Base-by-base conservation (phyloP, 1,139 yeast species). In the Debaryomyces fabryi region DNA sequence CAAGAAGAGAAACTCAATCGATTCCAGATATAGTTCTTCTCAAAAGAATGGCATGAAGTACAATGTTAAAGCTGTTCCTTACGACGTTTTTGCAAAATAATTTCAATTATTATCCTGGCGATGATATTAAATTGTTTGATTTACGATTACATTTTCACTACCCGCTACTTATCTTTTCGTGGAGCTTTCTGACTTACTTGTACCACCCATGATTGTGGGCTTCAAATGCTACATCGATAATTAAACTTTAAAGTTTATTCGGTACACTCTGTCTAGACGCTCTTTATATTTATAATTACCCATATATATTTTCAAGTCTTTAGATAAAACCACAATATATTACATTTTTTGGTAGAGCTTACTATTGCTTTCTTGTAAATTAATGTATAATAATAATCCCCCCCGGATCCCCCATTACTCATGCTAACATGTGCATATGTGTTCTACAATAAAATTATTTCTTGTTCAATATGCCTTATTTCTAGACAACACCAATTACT, bases 11-110 rank as follows among this genome's bases (percentile, higher is more conserved):
- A 53, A 50, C 25, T 50, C 58, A 32, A 47, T 52, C 38, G 61
- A 60, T 51, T 46, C 64, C 46, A 54, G 64, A 59, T 53, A 52
- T 45, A 36, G 50, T 30, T 25, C 51, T 39, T 57, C 55, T 39
- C 51, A 55, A 5, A 59, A 56, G 40, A 60, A 58, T 43, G 60
- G 56, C 33, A 63, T 63, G 51, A 71, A 70, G 55, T 70, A 71
- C 50, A 59, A 62, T 42, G 69, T 70, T 30, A 62, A 64, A 42
- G 59, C 64, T 38, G 64, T 63, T 36, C 71, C 73, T 13, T 68
- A 69, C 55, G 60, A 63, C 48, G 55, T 66, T 5, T 65, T 64
- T 56, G 58, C 65, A 37, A 48, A 56, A 32, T 32, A 18, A 27
- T 25, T 12, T 13, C 23, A 15, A 35, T n/a, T 44, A 41, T 42